Base-by-base conservation (phyloP, 257 asterid genomes). In the Ajuga chamaepitys region DNA sequence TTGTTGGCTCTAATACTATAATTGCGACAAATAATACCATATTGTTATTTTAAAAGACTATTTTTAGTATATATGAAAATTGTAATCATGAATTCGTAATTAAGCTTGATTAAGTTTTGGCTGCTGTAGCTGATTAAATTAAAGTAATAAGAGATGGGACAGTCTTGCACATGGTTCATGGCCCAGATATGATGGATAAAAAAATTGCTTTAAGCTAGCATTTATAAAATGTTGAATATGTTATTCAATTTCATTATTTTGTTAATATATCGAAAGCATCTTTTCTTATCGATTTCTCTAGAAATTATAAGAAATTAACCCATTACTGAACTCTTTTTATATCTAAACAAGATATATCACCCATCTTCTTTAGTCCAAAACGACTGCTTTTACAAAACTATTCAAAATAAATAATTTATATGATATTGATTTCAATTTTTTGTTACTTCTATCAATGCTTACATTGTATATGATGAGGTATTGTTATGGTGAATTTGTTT, bases 101-200 rank as follows among this genome's bases (percentile, higher is more conserved):
- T 58, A 34, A 30, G 9, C 24, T 20, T 58, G 62, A 58, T 74
- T 71, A 78, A 50, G 53, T 68, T 34, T 64, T 77, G 82, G 78
- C 56, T 25, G 20, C 60, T 71, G 9, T 65, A 17, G 63, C 16
- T 68, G 12, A 25, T 22, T 25, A 26, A 12, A n/a, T 7, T 50
- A 63, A 37, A 71, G 25, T 40, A 78, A 24, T 65, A 60, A 42
- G 55, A 38, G 67, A 75, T 75, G 83, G 83, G 83, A 34, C 75
- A 81, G 72, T 28, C 65, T 59, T 62, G 83, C 86, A 78, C 83
- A 81, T 81, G 96, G 95, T 71, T 77, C 42, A 14, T 78, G 81
- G 74, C 62, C n/a, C 34, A 66, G 76, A 62, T 48, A 25, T 59
- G 81, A 61, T 70, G 71, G 51, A 58, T 74, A 57, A 75, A 66